Evolutionary conservation across 306 rosid genomes (phyloP), one percentile per base, ranked within the genome.

Genomic region (Rosa rugosa): DNA sequence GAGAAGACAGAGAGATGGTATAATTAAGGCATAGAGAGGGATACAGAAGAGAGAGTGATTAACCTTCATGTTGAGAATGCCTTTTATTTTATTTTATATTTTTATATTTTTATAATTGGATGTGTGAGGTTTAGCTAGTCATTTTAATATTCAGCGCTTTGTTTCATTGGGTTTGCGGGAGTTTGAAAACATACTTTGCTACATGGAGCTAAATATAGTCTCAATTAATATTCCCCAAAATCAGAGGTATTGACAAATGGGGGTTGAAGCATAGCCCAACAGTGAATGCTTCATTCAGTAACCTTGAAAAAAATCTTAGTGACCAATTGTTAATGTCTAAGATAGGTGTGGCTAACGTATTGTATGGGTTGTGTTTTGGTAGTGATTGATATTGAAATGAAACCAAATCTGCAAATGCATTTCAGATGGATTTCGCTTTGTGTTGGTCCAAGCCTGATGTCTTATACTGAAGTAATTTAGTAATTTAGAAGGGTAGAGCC

Each of bases 401-500:
- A 56, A 56, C 62, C 11, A 56, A 56, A 56, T 27, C 11, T 8
- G 62, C 5, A 56, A 20, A 6, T 54, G 25, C 62, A 54, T 54
- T 20, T 54, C 62, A 3, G 62, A 20, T 25, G 0, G 5, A 20
- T 56, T n/a, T 56, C 0, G 12, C 25, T 7, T 6, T 56, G 27
- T 56, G 27, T 20, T 56, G n/a, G 12, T 8, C 27, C 27, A 56
- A 56, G 23, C 62, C 62, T n/a, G 62, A 8, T 56, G 62, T n/a
- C 27, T 54, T 56, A 31, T 36, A 31, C 75, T 17, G 53, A 34
- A 31, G 16, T 17, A 42, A n/a, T n/a, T n/a, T n/a, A n/a, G n/a
- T n/a, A n/a, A 34, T 42, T 51, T 36, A 59, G 76, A 72, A 34
- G 54, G 34, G 45, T 72, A 53, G 27, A 53, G 47, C 64, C 44